These are phyloP conservation scores for Kandelia obovata DNA, from an alignment of 345 rosid species.

Conservation along the genomic window DNA sequence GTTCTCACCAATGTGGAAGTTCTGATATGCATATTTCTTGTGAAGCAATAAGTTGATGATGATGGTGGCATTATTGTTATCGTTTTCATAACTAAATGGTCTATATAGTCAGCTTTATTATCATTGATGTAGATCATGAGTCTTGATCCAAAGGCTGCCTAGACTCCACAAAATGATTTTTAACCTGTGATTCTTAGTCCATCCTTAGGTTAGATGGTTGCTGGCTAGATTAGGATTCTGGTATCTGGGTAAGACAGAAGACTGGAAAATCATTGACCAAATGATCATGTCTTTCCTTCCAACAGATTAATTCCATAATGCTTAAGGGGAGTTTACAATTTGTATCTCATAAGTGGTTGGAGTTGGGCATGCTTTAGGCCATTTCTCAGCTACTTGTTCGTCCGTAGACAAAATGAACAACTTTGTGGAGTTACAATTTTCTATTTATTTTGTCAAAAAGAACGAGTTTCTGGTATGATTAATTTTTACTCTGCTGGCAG, in stretches of 20 bases:
- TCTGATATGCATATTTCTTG: slow-evolving; percentile 6
- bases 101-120: too few species aligned
- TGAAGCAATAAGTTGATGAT: neutral
- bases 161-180: neutral
- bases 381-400: neutral
- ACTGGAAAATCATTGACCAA: neutral
- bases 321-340: too few species aligned
- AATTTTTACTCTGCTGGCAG: slow-evolving; percentile 37
- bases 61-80: neutral
- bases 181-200: neutral
- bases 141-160: neutral
- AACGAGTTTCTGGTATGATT: neutral
- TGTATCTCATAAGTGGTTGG: too few species aligned
- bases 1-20: slow-evolving; percentile 41
- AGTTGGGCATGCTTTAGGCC: too few species aligned
- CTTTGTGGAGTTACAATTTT: neutral
- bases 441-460: neutral
- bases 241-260: neutral
- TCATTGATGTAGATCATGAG: too few species aligned
- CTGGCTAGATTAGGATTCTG: neutral
- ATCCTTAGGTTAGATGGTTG: neutral
- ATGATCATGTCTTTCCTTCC: too few species aligned
- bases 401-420: neutral
- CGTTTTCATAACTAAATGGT: neutral
- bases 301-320: too few species aligned